Evolutionary conservation across 202 grass and related monocot species (phyloP).

Genomic region (Schoenoplectus tabernaemontani): DNA sequence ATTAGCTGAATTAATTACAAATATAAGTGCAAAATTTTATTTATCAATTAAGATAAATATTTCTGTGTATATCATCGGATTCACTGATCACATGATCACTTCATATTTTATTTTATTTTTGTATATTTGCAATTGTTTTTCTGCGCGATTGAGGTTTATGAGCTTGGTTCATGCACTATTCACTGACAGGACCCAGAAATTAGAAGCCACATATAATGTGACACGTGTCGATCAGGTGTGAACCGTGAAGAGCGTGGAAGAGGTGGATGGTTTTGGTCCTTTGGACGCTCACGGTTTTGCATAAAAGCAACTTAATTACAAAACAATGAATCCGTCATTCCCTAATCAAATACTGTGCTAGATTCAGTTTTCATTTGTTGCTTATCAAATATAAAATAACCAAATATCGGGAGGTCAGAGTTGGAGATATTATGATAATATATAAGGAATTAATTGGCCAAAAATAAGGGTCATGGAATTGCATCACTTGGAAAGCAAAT

Average conservation of each 20-base stretch:
- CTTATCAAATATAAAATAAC: not conserved
- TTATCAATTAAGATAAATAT: not conserved
- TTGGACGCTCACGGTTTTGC: not conserved
- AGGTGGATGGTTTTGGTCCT: not conserved
- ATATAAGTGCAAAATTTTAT: not conserved
- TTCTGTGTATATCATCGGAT: not conserved
- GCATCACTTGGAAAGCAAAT: not conserved
- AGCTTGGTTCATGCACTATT: not conserved
- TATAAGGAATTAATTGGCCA: not conserved
- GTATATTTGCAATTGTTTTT: not conserved
- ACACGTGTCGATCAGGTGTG: not conserved
- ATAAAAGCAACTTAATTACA: not conserved
- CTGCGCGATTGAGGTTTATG: not conserved
- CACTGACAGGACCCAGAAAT: not conserved
- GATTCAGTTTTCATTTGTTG: not conserved
- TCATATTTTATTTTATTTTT: not conserved
- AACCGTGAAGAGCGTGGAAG: not conserved
- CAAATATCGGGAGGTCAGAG: not conserved
- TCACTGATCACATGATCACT: not conserved
- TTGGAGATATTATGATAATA: not conserved
- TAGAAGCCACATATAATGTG: not conserved
- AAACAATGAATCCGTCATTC: not conserved
- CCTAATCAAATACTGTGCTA: too few relatives aligned
- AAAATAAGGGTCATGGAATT: not conserved
- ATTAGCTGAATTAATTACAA: not conserved